Evolutionary conservation across 129 eudicot genomes (phyloP), one percentile per base, ranked within the genome.

Genomic region (Deinandra increscens): DNA sequence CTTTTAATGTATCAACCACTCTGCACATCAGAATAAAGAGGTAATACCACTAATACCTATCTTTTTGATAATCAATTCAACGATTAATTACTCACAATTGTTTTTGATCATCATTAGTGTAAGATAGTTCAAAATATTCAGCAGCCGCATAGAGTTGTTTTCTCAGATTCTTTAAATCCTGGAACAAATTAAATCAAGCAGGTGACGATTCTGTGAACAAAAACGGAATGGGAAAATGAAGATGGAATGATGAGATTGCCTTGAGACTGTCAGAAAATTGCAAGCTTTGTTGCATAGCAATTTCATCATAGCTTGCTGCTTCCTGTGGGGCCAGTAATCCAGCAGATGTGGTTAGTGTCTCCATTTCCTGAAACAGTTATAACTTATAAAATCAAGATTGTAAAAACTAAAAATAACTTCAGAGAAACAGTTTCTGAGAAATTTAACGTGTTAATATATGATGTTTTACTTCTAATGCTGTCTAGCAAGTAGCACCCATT

Each of bases 141-240:
- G 97, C 97, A 15, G 97, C 97, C 0, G 95, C 83, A 46, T 91
- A 91, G 22, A 91, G 20, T 51, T 91, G 97, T 70, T 82, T 83
- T 78, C 92, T 73, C 68, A 91, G 79, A 79, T 88, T 91, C 87
- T 84, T 91, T 76, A 91, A 82, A 80, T 91, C 97, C 97, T 91
- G 76, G 44, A 75, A 55, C 36, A 62, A 71, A n/a, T n/a, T n/a
- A n/a, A 51, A 12, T 31, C 23, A 49, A n/a, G 29, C 31, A 1
- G 31, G 3, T 26, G 31, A 26, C 31, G 3, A 26, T 26, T 26
- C 3, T 60, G 23, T 10, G 33, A 59, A 43, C 11, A 59, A 72
- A 51, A 19, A 22, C 23, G 38, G 26, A 6, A 31, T 14, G 31
- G 13, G 38, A 61, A 64, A 14, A 39, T 23, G 20, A 64, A 11